Evolutionary conservation across 306 rosid genomes (phyloP), one percentile per base, ranked within the genome.

Genomic region (Prunus mongolica): DNA sequence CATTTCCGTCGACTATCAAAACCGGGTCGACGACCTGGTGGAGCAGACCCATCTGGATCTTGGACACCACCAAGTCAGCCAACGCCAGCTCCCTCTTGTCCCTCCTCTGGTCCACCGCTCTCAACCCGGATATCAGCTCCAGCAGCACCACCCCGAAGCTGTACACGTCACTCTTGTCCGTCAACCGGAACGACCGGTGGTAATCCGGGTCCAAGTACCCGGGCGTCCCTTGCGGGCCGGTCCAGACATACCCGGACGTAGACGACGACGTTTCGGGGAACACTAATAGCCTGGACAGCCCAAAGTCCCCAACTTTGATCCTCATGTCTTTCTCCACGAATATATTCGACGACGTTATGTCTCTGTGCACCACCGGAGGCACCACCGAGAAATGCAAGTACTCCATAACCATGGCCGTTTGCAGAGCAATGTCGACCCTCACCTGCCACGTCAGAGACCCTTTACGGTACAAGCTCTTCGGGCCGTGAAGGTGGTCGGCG

Each of bases 201-300:
- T 95, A 95, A 18, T 95, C 99, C 51, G 99, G 99, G 76, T 95
- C 99, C 76, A 95, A 80, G 58, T 95, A 95, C 12, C 99, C 99
- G 1, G 99, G 99, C 0, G 99, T 95, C 0, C 99, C 99, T 41
- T 92, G 99, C 0, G 99, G 99, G 0, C 99, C 99, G 4, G 99
- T 95, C 89, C 97, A 95, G 12, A 95, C 99, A 62, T 38, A 91
- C 32, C 92, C 99, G 3, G 78, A 65, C 3, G 85, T 70, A 1
- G 81, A 74, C 54, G 95, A 76, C 34, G 92, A 46, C 25, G 82
- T 80, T 8, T 90, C 95, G 20, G 92, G 88, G 50, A 91, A 71
- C 4, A 88, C 84, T 41, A 95, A 45, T 20, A 95, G 79, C 81
- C 99, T 76, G 12, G 99, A 95, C 0, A 95, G 82, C 74, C 99